These are phyloP conservation scores for Panicum hallii DNA, from an alignment of 202 grass and related monocot species.

Conservation along the genomic window DNA sequence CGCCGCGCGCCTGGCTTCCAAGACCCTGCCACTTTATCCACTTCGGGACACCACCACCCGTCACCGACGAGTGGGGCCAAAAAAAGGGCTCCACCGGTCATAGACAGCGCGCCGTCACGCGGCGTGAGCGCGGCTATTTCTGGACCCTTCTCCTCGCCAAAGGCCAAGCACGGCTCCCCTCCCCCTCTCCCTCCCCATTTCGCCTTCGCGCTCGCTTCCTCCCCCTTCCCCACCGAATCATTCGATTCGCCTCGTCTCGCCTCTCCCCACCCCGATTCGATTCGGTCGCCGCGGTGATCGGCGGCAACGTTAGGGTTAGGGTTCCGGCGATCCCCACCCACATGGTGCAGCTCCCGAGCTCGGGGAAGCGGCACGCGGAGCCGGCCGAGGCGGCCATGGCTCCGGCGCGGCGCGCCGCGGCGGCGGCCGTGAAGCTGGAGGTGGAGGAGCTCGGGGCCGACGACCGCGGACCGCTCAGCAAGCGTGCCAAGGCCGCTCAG, in stretches of 20 bases:
- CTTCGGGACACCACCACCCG: not conserved
- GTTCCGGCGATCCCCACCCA: conserved; percentile 24
- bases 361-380: conserved; percentile 72
- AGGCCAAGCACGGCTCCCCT: conserved; percentile 10
- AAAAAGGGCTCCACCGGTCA: not conserved
- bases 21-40: conserved; percentile 43
- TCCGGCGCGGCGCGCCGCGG: not conserved
- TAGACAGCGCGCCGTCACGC: not conserved
- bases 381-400: conserved; percentile 47
- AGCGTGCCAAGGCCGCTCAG: conserved; percentile 60
- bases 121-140: conserved; percentile 43
- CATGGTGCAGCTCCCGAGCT: conserved; percentile 84
- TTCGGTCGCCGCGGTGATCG: conserved; percentile 11
- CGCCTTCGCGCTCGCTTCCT: conserved; percentile 35
- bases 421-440: conserved; percentile 63
- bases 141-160: conserved; percentile 50
- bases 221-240: conserved; percentile 42
- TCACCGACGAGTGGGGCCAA: conserved; percentile 8
- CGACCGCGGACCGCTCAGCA: conserved; percentile 56
- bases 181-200: not conserved
- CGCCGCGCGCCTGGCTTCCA: not conserved
- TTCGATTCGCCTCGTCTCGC: conserved; percentile 24
- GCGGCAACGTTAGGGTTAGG: conserved; percentile 39
- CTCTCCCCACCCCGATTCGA: conserved; percentile 32
- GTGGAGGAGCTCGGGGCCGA: conserved; percentile 54